These are phyloP conservation scores for Pythium periplocum DNA, from an alignment of 352 stramenopile genomes.

Conservation along the genomic window DNA sequence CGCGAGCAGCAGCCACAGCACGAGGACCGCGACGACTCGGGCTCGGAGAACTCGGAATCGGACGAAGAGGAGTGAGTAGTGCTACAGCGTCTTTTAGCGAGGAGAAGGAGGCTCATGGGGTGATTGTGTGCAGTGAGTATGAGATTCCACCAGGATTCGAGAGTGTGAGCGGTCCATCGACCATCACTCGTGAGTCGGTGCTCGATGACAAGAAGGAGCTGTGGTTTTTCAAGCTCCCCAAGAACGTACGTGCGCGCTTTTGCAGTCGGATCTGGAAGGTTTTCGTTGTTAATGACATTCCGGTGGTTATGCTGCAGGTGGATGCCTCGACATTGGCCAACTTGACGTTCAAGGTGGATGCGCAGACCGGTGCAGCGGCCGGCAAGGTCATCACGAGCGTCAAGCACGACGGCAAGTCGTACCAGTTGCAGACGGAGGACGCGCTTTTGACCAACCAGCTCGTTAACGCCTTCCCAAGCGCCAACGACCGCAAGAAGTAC, in stretches of 20 bases:
- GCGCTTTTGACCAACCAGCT: slow-evolving; percentile 63
- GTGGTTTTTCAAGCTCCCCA: slow-evolving; percentile 85
- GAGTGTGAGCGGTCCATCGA: slow-evolving; percentile 46
- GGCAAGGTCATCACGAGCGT: slow-evolving; percentile 43
- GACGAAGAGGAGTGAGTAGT: slow-evolving; percentile 8
- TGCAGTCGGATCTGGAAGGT: not conserved
- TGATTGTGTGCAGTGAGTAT: slow-evolving; percentile 49
- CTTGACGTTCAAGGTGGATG: slow-evolving; percentile 58
- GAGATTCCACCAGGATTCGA: slow-evolving; percentile 74
- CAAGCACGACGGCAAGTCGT: slow-evolving; percentile 40
- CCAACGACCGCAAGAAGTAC: slow-evolving; percentile 51
- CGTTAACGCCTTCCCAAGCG: slow-evolving; percentile 65
- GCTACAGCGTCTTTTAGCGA: not conserved
- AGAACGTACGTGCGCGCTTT: slow-evolving; percentile 43
- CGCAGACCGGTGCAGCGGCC: slow-evolving; percentile 10
- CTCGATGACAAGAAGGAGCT: slow-evolving; percentile 72
- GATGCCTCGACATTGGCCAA: slow-evolving; percentile 66
- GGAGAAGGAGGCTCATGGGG: no score
- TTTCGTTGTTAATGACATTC: no score
- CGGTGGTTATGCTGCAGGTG: slow-evolving; percentile 24
- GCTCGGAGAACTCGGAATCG: slow-evolving; percentile 14
- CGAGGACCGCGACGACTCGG: slow-evolving; percentile 8
- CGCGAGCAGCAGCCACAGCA: slow-evolving; percentile 12
- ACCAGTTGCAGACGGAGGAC: slow-evolving; percentile 54
- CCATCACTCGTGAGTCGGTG: slow-evolving; percentile 54